A percentile compares a stretch with the other conserved stretches of the same genome.
Evolutionary conservation across 371 early-diverging fungal species (phyloP).

Genomic region (Capillidium rhysosporum): DNA sequence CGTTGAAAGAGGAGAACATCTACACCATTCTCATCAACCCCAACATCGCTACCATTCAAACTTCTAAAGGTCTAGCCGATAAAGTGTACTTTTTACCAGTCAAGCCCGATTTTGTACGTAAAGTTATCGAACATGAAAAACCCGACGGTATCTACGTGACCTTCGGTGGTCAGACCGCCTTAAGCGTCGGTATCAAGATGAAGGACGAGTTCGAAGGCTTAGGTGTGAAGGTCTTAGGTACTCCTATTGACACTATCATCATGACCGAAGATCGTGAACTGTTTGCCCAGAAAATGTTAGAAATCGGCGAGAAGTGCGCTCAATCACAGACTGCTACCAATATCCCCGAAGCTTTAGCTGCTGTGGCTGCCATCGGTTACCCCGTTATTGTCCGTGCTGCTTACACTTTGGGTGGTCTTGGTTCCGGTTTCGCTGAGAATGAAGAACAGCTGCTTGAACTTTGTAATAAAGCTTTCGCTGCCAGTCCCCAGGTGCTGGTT

Average conservation of each 20-base stretch:
- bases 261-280: constrained; percentile 85
- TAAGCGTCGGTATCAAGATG: constrained; percentile 78
- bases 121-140: constrained; percentile 70
- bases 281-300: constrained; percentile 67
- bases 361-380: constrained; percentile 65
- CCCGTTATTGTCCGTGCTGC: constrained; percentile 88
- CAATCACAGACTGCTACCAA: constrained; percentile 63
- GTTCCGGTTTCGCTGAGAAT: constrained; percentile 82
- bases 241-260: constrained; percentile 73
- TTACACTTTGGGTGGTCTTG: constrained; percentile 85
- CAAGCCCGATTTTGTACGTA: constrained; percentile 71
- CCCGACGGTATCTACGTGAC: constrained; percentile 85
- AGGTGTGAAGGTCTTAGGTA: constrained; percentile 78
- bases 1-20: constrained; percentile 72
- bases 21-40: constrained; percentile 84
- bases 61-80: constrained; percentile 80
- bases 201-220: constrained; percentile 53
- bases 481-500: constrained; percentile 74
- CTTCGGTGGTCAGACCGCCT: constrained; percentile 89
- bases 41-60: constrained; percentile 94
- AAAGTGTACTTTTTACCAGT: constrained; percentile 87
- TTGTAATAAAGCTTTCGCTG: constrained; percentile 53
- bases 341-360: constrained; percentile 61
- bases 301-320: constrained; percentile 75
- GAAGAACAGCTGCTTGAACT: constrained; percentile 47